These are phyloP conservation scores for Colletotrichum camelliae DNA, from an alignment of 2,329 filamentous ascomycete species.

Conservation along the genomic window DNA sequence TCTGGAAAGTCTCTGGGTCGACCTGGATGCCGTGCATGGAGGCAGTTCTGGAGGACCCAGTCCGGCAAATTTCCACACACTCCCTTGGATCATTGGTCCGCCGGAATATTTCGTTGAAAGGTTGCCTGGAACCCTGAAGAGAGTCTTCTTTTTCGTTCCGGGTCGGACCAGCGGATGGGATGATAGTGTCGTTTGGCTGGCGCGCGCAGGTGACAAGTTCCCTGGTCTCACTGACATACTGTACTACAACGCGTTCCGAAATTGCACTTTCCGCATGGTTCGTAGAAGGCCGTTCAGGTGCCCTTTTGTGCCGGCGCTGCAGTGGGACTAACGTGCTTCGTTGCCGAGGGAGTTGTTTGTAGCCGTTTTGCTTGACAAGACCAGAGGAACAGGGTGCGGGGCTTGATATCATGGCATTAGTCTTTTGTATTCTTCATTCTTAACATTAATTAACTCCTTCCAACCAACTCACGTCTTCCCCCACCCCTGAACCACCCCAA, in stretches of 20 bases:
- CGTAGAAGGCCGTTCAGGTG: not conserved
- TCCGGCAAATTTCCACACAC: not conserved
- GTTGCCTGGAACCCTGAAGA: not conserved
- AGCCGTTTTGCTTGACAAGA: no score
- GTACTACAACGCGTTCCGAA: not conserved
- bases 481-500: constrained; percentile 27
- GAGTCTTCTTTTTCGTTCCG: rapidly evolving
- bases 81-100: not conserved
- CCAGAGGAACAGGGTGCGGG: rapidly evolving
- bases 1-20: not conserved
- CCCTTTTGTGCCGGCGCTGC: not conserved
- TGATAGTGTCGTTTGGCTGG: not conserved
- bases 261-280: not conserved
- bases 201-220: not conserved
- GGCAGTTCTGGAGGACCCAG: not conserved
- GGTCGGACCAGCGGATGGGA: not conserved
- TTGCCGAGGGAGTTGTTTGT: no score
- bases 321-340: not conserved
- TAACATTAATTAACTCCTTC: not conserved
- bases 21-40: not conserved
- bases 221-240: not conserved
- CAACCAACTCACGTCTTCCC: not conserved
- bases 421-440: not conserved
- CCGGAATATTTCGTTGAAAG: not conserved
- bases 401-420: not conserved